Evolutionary conservation across 129 eudicot genomes (phyloP), one percentile per base, ranked within the genome.

Genomic region (Flaveria robusta): DNA sequence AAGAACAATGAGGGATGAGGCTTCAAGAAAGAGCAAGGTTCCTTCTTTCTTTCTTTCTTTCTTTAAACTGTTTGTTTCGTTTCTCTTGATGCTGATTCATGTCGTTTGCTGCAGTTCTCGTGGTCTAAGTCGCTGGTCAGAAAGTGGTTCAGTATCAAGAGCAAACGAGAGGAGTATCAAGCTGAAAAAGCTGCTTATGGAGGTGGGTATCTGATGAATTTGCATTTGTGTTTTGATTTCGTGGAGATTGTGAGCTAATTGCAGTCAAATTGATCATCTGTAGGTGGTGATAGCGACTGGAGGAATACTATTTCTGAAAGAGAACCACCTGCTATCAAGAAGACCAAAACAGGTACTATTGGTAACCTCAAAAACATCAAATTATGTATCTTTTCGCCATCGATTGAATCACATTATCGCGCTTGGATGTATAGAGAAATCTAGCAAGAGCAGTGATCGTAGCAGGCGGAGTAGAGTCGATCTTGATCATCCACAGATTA

Each of bases 101-200:
- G 19, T 72, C 73, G 2, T 71, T 54, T 64, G 74, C 27, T 78
- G 9, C 76, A 92, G 98, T 92, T 93, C 69, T 93, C 86, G 9
- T 93, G 98, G 98, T 85, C 98, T 54, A 93, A 88, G 76, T 81
- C 95, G 31, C 76, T 93, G 78, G 87, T 93, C 43, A 86, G 95
- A 65, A 93, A 88, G 75, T 93, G 98, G 98, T 88, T 93, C 84
- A 93, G 87, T 70, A 83, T 85, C 83, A 93, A 88, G 89, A 83
- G 91, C 85, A 93, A 86, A 70, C 47, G 63, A 24, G 92, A 86
- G 68, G 86, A 92, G 47, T 76, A 66, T 71, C 83, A 76, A 24
- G 80, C 91, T 77, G 92, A 93, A 79, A 96, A 84, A 82, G 83
- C 50, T 78, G 85, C 84, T 26, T 58, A 78, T 84, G 87, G 84